phyloP scores from a whole-genome alignment of 495 filamentous ascomycete genomes.

The Hypoxylon fragiforme region DNA sequence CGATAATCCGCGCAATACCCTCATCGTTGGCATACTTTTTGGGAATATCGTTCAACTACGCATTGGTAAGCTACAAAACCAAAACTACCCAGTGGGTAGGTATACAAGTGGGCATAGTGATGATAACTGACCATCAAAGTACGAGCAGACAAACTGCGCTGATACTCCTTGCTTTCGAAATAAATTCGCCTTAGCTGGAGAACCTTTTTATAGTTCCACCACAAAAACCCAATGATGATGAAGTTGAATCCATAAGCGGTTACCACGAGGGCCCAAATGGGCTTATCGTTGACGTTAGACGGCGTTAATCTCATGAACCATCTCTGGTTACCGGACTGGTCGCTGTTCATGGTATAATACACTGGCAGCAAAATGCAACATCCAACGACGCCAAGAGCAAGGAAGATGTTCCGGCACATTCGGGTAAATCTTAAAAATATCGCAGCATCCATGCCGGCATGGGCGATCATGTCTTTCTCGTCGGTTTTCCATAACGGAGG shows the following conservation, averaged over 20 bases:
- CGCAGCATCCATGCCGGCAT: constrained; percentile 85
- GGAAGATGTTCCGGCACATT: constrained; percentile 93
- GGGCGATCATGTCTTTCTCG: constrained; percentile 73
- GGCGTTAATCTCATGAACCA: constrained; percentile 58
- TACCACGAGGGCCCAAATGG: constrained; percentile 80
- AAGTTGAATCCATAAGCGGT: constrained; percentile 78
- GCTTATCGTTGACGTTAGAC: constrained; percentile 55
- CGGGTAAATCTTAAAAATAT: constrained; percentile 85
- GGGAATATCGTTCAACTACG: constrained; percentile 82
- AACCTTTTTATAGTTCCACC: constrained; percentile 84
- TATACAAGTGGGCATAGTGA: neutral
- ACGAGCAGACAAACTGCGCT: constrained; percentile 82
- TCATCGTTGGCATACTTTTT: constrained; percentile 73
- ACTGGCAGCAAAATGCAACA: constrained; percentile 82
- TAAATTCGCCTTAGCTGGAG: constrained; percentile 71
- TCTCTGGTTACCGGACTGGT: constrained; percentile 55
- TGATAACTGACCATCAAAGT: constrained; percentile 73
- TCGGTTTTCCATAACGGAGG: constrained; percentile 72
- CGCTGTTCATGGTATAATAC: constrained; percentile 66
- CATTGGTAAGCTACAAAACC: constrained; percentile 21
- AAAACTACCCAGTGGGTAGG: no score
- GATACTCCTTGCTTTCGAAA: constrained; percentile 86
- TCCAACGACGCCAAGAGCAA: constrained; percentile 70
- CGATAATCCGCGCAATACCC: constrained; percentile 79
- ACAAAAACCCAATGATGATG: constrained; percentile 78